Percentiles rank a stretch among this genome's conserved stretches.
Evolutionary conservation across 2,329 filamentous ascomycete species (phyloP).

Genomic region (Stachybotrys chartarum): DNA sequence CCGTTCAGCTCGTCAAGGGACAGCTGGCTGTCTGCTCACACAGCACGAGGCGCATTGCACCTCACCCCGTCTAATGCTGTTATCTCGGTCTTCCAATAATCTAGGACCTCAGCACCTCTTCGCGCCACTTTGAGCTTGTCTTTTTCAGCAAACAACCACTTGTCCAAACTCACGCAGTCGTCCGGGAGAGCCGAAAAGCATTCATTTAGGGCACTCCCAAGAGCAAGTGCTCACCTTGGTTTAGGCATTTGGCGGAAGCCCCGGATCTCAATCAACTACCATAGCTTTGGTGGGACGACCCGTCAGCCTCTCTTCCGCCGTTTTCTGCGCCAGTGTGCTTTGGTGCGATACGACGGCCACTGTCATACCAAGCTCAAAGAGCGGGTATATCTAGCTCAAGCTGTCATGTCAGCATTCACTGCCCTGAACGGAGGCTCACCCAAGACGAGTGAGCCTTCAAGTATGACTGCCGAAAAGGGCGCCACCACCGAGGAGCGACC

Average conservation of each 20-base stretch:
- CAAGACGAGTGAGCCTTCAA: conserved; percentile 29
- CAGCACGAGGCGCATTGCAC: too few relatives aligned
- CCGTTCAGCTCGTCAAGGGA: too few relatives aligned
- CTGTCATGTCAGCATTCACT: conserved; percentile 42
- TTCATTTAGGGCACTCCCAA: not conserved
- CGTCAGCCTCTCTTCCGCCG: not conserved
- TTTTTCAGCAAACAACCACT: too few relatives aligned
- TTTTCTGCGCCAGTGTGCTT: not conserved
- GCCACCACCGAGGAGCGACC: conserved; percentile 25
- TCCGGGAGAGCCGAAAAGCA: not conserved
- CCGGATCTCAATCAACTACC: not conserved
- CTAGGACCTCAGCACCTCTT: too few relatives aligned
- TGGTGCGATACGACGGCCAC: not conserved
- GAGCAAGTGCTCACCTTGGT: not conserved
- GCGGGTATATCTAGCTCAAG: not conserved
- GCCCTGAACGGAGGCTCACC: conserved; percentile 45
- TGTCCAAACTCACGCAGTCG: too few relatives aligned
- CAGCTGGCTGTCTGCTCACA: too few relatives aligned
- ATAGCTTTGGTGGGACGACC: not conserved
- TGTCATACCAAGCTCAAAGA: not conserved
- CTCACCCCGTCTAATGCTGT: too few relatives aligned
- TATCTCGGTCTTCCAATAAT: too few relatives aligned
- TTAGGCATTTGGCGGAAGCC: not conserved
- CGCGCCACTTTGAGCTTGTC: too few relatives aligned
- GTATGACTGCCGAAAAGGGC: conserved; percentile 19